These are phyloP conservation scores for Talinum fruticosum DNA, from an alignment of 148 eudicot genomes.

Conservation along the genomic window DNA sequence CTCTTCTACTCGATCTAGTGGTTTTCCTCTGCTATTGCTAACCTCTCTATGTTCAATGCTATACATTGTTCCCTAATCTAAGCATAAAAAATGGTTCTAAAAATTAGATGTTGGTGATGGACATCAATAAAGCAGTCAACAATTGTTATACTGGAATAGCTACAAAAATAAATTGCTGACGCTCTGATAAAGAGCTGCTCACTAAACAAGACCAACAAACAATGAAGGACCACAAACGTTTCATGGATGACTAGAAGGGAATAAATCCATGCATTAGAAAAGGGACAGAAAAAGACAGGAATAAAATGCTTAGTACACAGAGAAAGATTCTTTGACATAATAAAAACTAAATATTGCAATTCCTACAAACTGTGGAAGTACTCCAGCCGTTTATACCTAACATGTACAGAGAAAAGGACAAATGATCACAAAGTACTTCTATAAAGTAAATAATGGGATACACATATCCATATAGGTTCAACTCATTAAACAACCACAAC, in stretches of 20 bases:
- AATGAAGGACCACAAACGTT: background rate
- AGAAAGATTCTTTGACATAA: background rate
- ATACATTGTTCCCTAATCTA: slow-evolving; percentile 27
- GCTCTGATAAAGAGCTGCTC: background rate
- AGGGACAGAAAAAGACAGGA: background rate
- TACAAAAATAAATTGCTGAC: background rate
- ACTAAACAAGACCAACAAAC: background rate
- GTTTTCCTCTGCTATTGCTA: slow-evolving; percentile 42
- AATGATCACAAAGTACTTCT: background rate
- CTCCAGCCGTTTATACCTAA: background rate
- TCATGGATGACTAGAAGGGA: background rate
- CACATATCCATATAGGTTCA: background rate
- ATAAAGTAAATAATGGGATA: background rate
- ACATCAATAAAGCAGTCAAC: background rate
- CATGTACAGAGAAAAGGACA: no score
- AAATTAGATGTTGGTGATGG: background rate
- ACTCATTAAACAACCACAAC: background rate
- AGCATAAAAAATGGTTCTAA: background rate
- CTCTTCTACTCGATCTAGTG: slow-evolving; percentile 51
- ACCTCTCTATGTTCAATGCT: slow-evolving; percentile 34
- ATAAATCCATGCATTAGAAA: background rate
- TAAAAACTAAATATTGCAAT: no score
- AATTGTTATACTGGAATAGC: background rate
- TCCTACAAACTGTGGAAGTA: background rate
- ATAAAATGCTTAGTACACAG: background rate